Evolutionary conservation across 2,329 filamentous ascomycete genomes (phyloP).

Genomic region (Alternaria rosae): DNA sequence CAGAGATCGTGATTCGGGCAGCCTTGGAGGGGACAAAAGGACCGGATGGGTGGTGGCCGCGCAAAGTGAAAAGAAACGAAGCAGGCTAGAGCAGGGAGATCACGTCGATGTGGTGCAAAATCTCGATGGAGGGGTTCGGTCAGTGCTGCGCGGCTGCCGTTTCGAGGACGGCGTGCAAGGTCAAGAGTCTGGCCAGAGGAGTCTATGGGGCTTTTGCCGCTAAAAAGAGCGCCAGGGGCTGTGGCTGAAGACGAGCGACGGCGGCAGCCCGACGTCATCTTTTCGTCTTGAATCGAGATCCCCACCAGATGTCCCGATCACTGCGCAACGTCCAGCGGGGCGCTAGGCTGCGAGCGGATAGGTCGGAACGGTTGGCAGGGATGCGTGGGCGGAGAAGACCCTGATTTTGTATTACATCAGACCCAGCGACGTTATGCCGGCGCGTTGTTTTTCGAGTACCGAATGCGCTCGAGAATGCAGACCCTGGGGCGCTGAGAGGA

Average conservation of each 20-base stretch:
- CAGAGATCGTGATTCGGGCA: conserved; percentile 4
- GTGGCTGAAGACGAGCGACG: conserved; percentile 16
- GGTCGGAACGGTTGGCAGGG: conserved; percentile 12
- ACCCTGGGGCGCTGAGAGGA: not conserved
- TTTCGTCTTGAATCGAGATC: conserved; percentile 14
- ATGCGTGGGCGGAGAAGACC: conserved; percentile 21
- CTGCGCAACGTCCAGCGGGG: conserved; percentile 4
- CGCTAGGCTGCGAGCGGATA: conserved; percentile 3
- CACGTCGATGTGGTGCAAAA: conserved; percentile 20
- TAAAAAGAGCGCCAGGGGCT: conserved; percentile 20
- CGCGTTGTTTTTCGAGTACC: conserved; percentile 19
- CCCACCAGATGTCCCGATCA: conserved; percentile 25
- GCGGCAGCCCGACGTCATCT: conserved; percentile 24
- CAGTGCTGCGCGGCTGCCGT: conserved; percentile 19
- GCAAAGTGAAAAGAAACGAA: conserved; percentile 11
- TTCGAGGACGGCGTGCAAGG: conserved; percentile 22
- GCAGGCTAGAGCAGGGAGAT: conserved; percentile 10
- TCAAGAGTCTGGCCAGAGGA: conserved; percentile 15
- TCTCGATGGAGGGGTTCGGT: conserved; percentile 19
- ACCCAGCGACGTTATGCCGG: conserved; percentile 24
- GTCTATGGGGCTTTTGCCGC: conserved; percentile 7
- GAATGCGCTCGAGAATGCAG: conserved; percentile 10
- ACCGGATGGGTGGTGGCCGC: conserved; percentile 4
- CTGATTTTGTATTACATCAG: conserved; percentile 36
- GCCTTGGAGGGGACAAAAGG: conserved; percentile 3